Evolutionary conservation across 495 filamentous ascomycete genomes (phyloP).

Genomic region (Trichodelitschia bisporula): DNA sequence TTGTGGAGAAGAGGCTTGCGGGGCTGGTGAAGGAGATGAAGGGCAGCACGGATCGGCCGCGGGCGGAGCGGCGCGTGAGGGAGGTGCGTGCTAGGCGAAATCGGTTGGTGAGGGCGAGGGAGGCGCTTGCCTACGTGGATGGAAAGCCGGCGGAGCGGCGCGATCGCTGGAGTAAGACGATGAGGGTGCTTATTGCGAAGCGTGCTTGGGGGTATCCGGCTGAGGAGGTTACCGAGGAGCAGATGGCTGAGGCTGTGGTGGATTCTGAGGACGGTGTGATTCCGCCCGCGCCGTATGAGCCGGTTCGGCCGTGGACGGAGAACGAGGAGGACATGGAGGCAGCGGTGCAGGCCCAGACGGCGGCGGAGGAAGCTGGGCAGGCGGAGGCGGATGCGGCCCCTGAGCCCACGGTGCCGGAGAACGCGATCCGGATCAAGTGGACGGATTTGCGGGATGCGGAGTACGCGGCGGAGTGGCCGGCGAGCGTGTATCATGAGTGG

Average conservation of each 20-base stretch:
- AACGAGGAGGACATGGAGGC: too few relatives aligned
- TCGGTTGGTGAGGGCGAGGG: too few relatives aligned
- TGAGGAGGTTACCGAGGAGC: too few relatives aligned
- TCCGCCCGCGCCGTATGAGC: not conserved
- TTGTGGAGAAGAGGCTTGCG: constrained; percentile 14
- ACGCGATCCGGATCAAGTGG: constrained; percentile 41
- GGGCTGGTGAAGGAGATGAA: not conserved
- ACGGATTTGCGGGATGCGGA: constrained; percentile 35
- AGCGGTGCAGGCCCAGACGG: too few relatives aligned
- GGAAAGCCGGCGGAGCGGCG: too few relatives aligned
- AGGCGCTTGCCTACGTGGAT: too few relatives aligned
- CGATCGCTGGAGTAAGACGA: too few relatives aligned
- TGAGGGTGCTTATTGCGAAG: too few relatives aligned
- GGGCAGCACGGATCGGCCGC: not conserved
- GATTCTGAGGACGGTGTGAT: not conserved
- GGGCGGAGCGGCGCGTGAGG: too few relatives aligned
- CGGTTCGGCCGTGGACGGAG: too few relatives aligned
- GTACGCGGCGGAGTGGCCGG: constrained; percentile 42
- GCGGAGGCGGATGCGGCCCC: not conserved
- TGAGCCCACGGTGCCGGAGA: constrained; percentile 4
- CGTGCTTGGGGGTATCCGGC: too few relatives aligned
- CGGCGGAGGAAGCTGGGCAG: not conserved
- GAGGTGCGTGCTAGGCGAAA: too few relatives aligned
- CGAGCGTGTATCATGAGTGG: constrained; percentile 36
- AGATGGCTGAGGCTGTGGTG: not conserved